Evolutionary conservation across 164 flowering plant species (phyloP).

Genomic region (Stephania cephalantha): DNA sequence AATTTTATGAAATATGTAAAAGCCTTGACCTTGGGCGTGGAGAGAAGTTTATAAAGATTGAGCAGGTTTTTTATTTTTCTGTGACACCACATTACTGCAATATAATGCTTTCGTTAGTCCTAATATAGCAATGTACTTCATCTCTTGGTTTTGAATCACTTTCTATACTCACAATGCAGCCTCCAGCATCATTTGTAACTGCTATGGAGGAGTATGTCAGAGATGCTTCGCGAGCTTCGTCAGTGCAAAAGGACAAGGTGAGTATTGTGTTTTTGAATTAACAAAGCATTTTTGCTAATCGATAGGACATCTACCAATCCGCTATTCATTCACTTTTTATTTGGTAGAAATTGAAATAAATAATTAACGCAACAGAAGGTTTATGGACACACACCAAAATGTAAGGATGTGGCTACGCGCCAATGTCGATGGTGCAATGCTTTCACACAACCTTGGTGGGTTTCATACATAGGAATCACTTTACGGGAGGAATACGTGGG

Average conservation of each 20-base stretch:
- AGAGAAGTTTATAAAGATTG: constrained; percentile 81
- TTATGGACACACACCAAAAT: no score
- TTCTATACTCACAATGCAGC: constrained; percentile 42
- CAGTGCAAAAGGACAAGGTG: constrained; percentile 69
- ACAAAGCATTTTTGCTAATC: background rate
- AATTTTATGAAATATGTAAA: constrained; percentile 91
- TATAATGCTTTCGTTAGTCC: background rate
- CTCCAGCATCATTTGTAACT: constrained; percentile 88
- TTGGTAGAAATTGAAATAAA: no score
- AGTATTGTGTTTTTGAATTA: background rate
- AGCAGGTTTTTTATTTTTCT: constrained; percentile 55
- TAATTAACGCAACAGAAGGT: no score
- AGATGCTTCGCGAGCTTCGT: constrained; percentile 81
- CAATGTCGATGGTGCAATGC: no score
- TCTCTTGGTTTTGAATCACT: background rate
- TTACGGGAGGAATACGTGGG: no score
- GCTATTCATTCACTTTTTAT: background rate
- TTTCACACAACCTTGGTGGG: no score
- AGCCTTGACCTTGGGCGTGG: constrained; percentile 86
- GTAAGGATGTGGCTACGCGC: no score
- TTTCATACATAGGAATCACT: no score
- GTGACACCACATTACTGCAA: background rate
- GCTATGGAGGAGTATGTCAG: constrained; percentile 97
- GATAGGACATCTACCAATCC: background rate
- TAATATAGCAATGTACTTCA: background rate